Evolutionary conservation across 2,329 filamentous ascomycete species (phyloP).

Genomic region (Leptographium galeiforme): DNA sequence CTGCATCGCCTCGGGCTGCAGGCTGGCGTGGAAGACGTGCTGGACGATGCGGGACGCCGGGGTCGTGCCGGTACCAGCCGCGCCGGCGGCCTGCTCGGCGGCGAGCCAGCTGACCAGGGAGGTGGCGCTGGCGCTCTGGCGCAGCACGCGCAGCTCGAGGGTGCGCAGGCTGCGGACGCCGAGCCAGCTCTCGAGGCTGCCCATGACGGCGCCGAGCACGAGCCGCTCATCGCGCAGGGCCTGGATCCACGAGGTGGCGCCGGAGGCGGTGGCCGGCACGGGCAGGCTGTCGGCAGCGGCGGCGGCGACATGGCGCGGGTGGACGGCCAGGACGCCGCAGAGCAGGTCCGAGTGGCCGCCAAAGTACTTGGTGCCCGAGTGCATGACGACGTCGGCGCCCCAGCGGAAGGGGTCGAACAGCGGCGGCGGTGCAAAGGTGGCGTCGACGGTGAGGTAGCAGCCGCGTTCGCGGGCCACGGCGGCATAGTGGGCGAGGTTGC

Average conservation of each 20-base stretch:
- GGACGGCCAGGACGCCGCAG: slow-evolving; percentile 66
- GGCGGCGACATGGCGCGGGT: slow-evolving; percentile 20
- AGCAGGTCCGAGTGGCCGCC: slow-evolving; percentile 92
- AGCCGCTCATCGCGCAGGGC: slow-evolving; percentile 55
- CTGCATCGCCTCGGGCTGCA: slow-evolving; percentile 53
- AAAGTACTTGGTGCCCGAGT: slow-evolving; percentile 90
- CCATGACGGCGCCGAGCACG: slow-evolving; percentile 74
- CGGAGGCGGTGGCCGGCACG: not conserved
- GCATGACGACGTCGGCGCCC: slow-evolving; percentile 81
- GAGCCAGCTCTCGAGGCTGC: slow-evolving; percentile 82
- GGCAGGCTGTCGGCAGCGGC: not conserved
- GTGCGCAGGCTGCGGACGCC: slow-evolving; percentile 78
- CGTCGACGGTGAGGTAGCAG: slow-evolving; percentile 70
- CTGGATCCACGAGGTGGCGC: slow-evolving; percentile 39
- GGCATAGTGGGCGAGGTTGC: slow-evolving; percentile 58
- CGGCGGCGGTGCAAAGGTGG: slow-evolving; percentile 84
- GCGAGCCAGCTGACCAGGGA: slow-evolving; percentile 61
- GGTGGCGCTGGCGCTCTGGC: slow-evolving; percentile 60
- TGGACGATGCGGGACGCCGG: slow-evolving; percentile 32
- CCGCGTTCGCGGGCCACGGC: slow-evolving; percentile 57
- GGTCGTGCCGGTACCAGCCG: slow-evolving; percentile 26
- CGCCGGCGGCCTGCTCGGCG: slow-evolving; percentile 23
- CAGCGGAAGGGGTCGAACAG: slow-evolving; percentile 72
- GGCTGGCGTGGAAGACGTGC: slow-evolving; percentile 56
- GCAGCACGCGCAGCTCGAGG: slow-evolving; percentile 64